Evolutionary conservation across 257 asterid genomes (phyloP).

Genomic region (Henckelia pumila): DNA sequence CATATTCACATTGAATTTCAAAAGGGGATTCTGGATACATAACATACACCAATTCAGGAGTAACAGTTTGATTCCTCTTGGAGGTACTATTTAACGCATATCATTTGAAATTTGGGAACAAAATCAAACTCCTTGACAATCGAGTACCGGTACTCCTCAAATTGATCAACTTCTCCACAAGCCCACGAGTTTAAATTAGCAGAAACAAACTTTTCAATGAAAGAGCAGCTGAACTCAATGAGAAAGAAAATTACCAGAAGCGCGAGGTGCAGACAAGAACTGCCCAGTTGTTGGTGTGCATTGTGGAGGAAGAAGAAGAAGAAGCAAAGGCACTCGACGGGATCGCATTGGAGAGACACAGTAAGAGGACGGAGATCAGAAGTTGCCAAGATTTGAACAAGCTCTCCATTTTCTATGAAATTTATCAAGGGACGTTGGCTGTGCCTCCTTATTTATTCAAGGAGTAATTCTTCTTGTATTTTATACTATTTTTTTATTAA

Average conservation of each 20-base stretch:
- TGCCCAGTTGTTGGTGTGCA: slow-evolving; percentile 99
- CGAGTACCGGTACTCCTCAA: background rate
- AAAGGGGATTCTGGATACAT: background rate
- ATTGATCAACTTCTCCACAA: background rate
- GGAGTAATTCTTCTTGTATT: too few species aligned
- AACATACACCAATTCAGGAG: background rate
- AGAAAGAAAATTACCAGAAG: slow-evolving; percentile 61
- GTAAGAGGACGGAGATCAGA: slow-evolving; percentile 26
- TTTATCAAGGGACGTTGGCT: background rate
- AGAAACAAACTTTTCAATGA: background rate
- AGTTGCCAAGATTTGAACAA: slow-evolving; percentile 21
- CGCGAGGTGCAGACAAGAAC: slow-evolving; percentile 95
- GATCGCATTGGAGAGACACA: slow-evolving; percentile 33
- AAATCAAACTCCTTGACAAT: background rate
- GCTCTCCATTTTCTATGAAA: slow-evolving; percentile 29
- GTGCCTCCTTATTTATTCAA: background rate
- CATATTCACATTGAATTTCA: slow-evolving; percentile 18
- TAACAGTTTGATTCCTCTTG: background rate
- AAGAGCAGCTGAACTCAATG: slow-evolving; percentile 3
- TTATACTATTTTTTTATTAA: too few species aligned
- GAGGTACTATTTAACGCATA: background rate
- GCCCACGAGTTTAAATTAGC: background rate
- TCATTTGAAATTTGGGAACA: background rate
- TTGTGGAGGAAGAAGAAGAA: slow-evolving; percentile 59
- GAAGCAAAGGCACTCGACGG: slow-evolving; percentile 41